Conservation (phyloP, 2,329 filamentous ascomycete species). For the Boeremia exigua region DNA sequence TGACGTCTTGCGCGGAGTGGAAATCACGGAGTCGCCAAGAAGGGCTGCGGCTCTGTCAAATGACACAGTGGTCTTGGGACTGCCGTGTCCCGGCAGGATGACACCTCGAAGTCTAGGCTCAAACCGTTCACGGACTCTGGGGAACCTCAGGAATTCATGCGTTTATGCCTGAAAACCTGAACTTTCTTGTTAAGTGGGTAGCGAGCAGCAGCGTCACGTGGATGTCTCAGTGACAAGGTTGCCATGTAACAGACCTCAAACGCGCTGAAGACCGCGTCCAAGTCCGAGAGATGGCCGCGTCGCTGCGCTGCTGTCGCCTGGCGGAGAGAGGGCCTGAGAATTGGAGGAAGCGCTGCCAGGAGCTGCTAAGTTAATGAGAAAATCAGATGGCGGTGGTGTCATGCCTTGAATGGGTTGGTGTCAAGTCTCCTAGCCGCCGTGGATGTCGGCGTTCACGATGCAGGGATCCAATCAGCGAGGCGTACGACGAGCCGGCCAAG, state of each 20-base stretch:
- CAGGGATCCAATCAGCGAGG: constrained; percentile 39
- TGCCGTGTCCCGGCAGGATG: constrained; percentile 24
- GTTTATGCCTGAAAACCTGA: constrained; percentile 40
- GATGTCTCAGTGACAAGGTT: constrained; percentile 42
- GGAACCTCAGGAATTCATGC: constrained; percentile 40
- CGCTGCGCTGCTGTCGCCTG: constrained; percentile 21
- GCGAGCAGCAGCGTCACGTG: constrained; percentile 38
- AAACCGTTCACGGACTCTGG: constrained; percentile 44
- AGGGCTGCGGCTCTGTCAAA: constrained; percentile 19
- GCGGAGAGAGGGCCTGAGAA: constrained; percentile 5
- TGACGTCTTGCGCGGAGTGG: constrained; percentile 5
- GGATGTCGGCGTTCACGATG: constrained; percentile 34
- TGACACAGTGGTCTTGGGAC: constrained; percentile 27
- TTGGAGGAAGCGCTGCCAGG: constrained; percentile 23
- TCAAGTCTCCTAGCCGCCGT: constrained; percentile 33
- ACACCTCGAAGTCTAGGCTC: constrained; percentile 41
- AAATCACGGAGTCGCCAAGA: constrained; percentile 21
- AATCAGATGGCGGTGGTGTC: constrained; percentile 36
- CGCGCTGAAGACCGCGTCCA: constrained; percentile 30
- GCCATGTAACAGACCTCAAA: constrained; percentile 50
- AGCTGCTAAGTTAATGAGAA: constrained; percentile 13
- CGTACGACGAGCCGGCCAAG: constrained; percentile 39
- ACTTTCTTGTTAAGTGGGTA: constrained; percentile 28
- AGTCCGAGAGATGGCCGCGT: constrained; percentile 15
- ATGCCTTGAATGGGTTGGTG: constrained; percentile 35